Conservation (phyloP, 2,329 filamentous ascomycete genomes). For the Beauveria pseudobassiana region DNA sequence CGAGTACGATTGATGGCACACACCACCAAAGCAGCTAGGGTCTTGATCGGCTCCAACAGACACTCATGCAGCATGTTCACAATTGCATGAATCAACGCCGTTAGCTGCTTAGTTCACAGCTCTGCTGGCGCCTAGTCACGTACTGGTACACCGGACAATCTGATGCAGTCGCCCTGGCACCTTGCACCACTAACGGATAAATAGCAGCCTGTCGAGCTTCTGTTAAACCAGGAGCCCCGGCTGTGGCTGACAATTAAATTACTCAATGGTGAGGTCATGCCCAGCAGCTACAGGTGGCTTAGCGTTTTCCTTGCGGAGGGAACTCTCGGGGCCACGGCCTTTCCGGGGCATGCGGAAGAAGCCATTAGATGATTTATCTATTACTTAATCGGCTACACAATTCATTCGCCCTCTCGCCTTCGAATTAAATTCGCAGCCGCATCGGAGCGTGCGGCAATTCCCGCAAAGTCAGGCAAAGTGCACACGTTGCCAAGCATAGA, state of each 20-base stretch:
- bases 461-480: background rate
- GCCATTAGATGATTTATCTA: background rate
- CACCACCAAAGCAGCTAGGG: background rate
- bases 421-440: background rate
- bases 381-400: background rate
- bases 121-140: too few relatives aligned
- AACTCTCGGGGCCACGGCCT: background rate
- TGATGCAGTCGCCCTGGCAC: background rate
- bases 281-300: background rate
- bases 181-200: background rate
- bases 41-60: background rate
- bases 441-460: background rate
- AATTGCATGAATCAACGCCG: background rate
- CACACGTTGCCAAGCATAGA: background rate
- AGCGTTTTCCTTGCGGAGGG: background rate
- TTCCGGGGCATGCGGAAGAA: background rate
- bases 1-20: background rate
- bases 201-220: background rate
- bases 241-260: constrained; percentile 1
- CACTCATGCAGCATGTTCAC: background rate
- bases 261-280: background rate
- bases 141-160: background rate
- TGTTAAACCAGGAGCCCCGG: background rate
- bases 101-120: background rate
- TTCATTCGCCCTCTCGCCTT: background rate